phyloP scores from a whole-genome alignment of 2,329 filamentous ascomycete genomes.

The Hypoxylon sp. region DNA sequence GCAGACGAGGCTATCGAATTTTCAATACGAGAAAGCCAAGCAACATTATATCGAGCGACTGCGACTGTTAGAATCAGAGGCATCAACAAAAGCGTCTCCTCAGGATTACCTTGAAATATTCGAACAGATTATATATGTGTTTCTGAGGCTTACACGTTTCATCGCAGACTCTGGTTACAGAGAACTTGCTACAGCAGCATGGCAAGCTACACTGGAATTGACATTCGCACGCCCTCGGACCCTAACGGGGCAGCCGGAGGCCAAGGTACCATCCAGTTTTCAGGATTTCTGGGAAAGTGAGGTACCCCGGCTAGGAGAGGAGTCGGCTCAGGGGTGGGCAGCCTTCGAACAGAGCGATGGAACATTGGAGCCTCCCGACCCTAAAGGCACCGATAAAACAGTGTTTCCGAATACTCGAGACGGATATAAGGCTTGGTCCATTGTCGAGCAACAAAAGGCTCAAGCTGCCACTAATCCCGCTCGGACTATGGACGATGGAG shows the following conservation, averaged over 20 bases:
- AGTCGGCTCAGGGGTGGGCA: constrained; percentile 76
- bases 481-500: constrained; percentile 78
- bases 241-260: constrained; percentile 44
- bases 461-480: constrained; percentile 71
- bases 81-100: constrained; percentile 40
- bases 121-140: constrained; percentile 72
- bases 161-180: constrained; percentile 81
- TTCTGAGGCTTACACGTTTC: constrained; percentile 80
- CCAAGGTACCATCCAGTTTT: constrained; percentile 60
- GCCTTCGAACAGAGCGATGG: constrained; percentile 58
- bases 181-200: constrained; percentile 81
- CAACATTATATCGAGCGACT: constrained; percentile 71
- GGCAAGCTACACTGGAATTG: constrained; percentile 85
- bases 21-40: constrained; percentile 76
- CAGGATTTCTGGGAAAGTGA: constrained; percentile 90
- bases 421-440: constrained; percentile 64
- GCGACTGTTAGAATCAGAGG: constrained; percentile 47
- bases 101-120: constrained; percentile 39
- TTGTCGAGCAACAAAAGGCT: constrained; percentile 65
- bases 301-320: constrained; percentile 80
- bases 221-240: constrained; percentile 69
- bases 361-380: constrained; percentile 58
- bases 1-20: constrained; percentile 74
- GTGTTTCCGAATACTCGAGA: constrained; percentile 55
- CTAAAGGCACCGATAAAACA: constrained; percentile 45